Evolutionary conservation across 805 yeast genomes (phyloP), one percentile per base, ranked within the genome.

Genomic region (Torulaspora delbrueckii): DNA sequence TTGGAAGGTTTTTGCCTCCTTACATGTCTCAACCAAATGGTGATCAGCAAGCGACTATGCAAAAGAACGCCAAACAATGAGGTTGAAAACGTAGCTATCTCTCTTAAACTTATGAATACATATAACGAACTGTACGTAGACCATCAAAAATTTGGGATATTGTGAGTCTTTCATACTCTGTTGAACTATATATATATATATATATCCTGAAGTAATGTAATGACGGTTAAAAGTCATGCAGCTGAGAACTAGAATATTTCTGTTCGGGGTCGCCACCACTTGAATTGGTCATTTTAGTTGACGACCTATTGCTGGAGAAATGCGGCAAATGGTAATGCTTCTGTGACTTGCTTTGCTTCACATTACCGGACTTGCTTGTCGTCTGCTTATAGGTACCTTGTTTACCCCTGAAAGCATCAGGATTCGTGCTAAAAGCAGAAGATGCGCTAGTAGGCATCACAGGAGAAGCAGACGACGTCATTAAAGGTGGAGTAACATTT

Each of bases 1-100:
- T 88, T 70, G 96, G 96, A 1, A 69, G 86, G 32, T 82, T 84
- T 52, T 60, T 86, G 40, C 96, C 96, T 2, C 93, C 95, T 3
- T 86, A 85, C 60, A 86, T 86, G 95, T 71, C 59, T 8, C 55
- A 51, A 40, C 52, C 37, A 25, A 43, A 25, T 16, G 46, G 39
- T 19, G 45, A 43, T n/a, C 45, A 35, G 34, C 44, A 24, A 32
- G 18, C 37, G 22, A 45, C 37, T 24, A 26, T 41, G n/a, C 37
- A 35, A 25, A 45, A 39, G 28, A 36, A 42, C 40, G 14, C 37
- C 9, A 35, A 36, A 30, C 40, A 36, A 13, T 28, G 24, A 28
- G 12, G 14, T 40, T 10, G 19, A 31, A 10, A 31, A 26, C 30
- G n/a, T 5, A 12, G n/a, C 8, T n/a, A 7, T 2, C 5, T 2